Base-by-base conservation (phyloP, 1,284 basidiomycete species). In the Naganishia cerealis region DNA sequence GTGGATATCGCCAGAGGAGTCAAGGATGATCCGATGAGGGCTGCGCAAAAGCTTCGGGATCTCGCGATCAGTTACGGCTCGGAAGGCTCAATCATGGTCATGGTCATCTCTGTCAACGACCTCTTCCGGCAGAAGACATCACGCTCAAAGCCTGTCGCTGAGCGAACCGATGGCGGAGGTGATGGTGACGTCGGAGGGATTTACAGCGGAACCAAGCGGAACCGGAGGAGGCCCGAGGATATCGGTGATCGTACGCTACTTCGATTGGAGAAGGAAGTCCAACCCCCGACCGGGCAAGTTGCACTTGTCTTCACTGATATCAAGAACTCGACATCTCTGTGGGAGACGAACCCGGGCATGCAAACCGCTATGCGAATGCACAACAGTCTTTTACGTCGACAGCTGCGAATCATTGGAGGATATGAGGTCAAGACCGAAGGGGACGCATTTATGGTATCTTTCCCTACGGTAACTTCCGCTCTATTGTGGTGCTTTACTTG, bases 381-480 rank as follows among this genome's bases (percentile, higher is more conserved):
- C 82, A 96, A 98, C 79, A 86, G 84, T 69, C 83, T 98, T 16
- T 85, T 99, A 68, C 88, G 95, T 26, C 86, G 94, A 12, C 89
- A 92, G 73, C 82, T 99, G 53, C 87, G 95, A 39, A 85, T 91
- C 63, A 95, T 94, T 75, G 94, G 94, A 52, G 96, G 96, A 0
- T 99, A 98, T 80, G 94, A 99, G 81, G 95, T 98, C 75, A 99
- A 99, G 82, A 99, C 96, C 24, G 96, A 99, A 88, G 96, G 96
- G 43, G 96, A 99, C 76, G 89, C 95, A 0, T 99, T 99, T 84
- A 96, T 99, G 91, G 94, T 95, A 57, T 94, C 94, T 18, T 99
- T 99, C 85, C 90, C 91, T 10, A 91, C 88, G 5, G 87, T 94
- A 9, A 85, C 92, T 3, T 86, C 91, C 0, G 96, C 93, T 0